These are phyloP conservation scores for Aspergillus quadrilineatus DNA, from an alignment of 2,329 filamentous ascomycete genomes.

Conservation along the genomic window DNA sequence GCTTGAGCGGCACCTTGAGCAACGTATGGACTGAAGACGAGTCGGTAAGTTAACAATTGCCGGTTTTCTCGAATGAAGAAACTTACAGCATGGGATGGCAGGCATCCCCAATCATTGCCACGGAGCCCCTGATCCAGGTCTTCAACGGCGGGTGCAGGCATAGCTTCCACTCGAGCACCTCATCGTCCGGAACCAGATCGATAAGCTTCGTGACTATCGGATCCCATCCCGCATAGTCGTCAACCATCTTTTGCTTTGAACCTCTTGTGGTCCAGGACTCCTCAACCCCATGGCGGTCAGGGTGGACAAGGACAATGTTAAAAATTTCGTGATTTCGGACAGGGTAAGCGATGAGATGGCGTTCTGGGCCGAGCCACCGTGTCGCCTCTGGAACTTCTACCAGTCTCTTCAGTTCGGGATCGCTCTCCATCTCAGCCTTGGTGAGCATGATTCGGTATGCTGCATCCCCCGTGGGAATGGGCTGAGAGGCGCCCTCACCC, in stretches of 20 bases:
- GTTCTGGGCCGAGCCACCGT: conserved; percentile 72
- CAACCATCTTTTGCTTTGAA: conserved; percentile 60
- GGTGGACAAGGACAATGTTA: conserved; percentile 64
- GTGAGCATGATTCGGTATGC: conserved; percentile 77
- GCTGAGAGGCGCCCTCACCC: conserved; percentile 25
- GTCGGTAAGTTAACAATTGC: not conserved
- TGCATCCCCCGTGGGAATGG: conserved; percentile 63
- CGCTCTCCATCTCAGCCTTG: conserved; percentile 63
- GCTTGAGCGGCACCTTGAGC: conserved; percentile 50
- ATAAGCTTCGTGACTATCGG: conserved; percentile 60
- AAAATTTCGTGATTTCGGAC: conserved; percentile 66
- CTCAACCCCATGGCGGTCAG: conserved; percentile 60
- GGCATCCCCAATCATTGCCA: conserved; percentile 44
- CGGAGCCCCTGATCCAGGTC: conserved; percentile 36
- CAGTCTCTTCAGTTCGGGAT: conserved; percentile 66
- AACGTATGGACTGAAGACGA: conserved; percentile 30
- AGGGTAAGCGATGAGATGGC: conserved; percentile 77
- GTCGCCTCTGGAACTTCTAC: conserved; percentile 67
- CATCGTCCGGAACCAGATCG: conserved; percentile 58
- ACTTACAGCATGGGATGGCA: conserved; percentile 48
- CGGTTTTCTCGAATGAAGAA: no score
- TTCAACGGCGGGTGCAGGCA: conserved; percentile 35
- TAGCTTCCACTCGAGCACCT: conserved; percentile 41
- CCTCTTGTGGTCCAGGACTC: conserved; percentile 65
- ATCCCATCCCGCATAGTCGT: conserved; percentile 63